phyloP scores from a whole-genome alignment of 1,139 yeast genomes.

The Yamadazyma mexicana region DNA sequence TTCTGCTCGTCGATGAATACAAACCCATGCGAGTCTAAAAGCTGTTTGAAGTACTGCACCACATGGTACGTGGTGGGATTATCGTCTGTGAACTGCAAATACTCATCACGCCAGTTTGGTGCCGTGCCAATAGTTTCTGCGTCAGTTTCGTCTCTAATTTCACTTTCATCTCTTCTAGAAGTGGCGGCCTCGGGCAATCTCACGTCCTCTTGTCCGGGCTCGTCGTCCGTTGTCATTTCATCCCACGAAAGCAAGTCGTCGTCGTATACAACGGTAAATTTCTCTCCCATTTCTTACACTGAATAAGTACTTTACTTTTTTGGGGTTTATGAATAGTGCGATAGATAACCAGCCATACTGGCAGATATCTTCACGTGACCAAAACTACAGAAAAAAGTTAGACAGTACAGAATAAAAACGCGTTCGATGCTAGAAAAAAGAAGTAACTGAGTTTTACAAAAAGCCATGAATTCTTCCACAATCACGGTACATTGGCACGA shows the following conservation, averaged over 20 bases:
- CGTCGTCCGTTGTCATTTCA: slow-evolving; percentile 10
- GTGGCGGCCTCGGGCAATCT: background rate
- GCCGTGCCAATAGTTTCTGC: background rate
- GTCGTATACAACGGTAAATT: slow-evolving; percentile 6
- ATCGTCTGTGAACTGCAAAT: slow-evolving; percentile 53
- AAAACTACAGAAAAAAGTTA: background rate
- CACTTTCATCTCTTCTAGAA: background rate
- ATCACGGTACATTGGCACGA: slow-evolving; percentile 81
- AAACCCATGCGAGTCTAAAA: slow-evolving; percentile 53
- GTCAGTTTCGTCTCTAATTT: slow-evolving; percentile 1
- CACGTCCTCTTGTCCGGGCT: background rate
- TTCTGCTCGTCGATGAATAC: slow-evolving; percentile 51
- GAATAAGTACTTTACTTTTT: background rate
- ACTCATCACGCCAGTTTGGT: background rate
- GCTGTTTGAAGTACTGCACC: slow-evolving; percentile 41
- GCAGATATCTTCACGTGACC: slow-evolving; percentile 1
- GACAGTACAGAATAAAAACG: background rate
- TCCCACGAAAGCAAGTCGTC: slow-evolving; percentile 18
- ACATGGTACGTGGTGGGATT: slow-evolving; percentile 68
- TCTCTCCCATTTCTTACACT: background rate
- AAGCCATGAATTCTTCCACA: slow-evolving; percentile 55
- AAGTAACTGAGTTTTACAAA: background rate
- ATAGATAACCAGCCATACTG: background rate
- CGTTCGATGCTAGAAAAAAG: background rate
- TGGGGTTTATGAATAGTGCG: background rate